These are phyloP conservation scores for Sanguinoderma infundibulare DNA, from an alignment of 1,284 basidiomycete species.

Conservation along the genomic window DNA sequence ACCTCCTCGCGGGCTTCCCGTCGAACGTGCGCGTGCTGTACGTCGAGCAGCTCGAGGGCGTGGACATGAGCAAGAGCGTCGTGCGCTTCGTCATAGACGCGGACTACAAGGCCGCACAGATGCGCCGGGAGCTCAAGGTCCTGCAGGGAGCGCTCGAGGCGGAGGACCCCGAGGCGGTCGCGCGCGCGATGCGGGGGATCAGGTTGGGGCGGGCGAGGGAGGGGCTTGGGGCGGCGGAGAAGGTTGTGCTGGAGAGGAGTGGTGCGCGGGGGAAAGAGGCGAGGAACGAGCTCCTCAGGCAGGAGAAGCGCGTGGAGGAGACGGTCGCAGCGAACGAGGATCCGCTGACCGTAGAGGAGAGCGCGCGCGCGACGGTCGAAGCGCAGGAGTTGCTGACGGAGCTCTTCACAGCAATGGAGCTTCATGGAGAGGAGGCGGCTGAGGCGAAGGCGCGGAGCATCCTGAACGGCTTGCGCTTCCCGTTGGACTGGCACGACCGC, in stretches of 20 bases:
- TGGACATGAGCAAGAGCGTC: slow-evolving; percentile 22
- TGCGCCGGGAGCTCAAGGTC: slow-evolving; percentile 21
- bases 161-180: slow-evolving; percentile 22
- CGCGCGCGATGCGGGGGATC: slow-evolving; percentile 24
- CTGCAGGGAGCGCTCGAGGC: slow-evolving; percentile 23
- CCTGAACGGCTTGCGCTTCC: slow-evolving; percentile 70
- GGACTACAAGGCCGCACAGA: slow-evolving; percentile 16
- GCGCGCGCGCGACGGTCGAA: slow-evolving; percentile 24
- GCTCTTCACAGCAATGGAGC: slow-evolving; percentile 23
- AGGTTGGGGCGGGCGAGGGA: slow-evolving; percentile 36
- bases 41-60: slow-evolving; percentile 27
- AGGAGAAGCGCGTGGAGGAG: slow-evolving; percentile 48
- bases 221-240: slow-evolving; percentile 51
- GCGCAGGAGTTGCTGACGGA: slow-evolving; percentile 23
- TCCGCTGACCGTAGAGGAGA: slow-evolving; percentile 16
- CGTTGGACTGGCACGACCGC: slow-evolving; percentile 49
- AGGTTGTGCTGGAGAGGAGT: slow-evolving; percentile 58
- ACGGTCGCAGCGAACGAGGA: slow-evolving; percentile 21
- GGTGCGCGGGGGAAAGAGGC: slow-evolving; percentile 58
- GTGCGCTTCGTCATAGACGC: slow-evolving; percentile 24
- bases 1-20: slow-evolving; percentile 23
- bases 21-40: slow-evolving; percentile 26
- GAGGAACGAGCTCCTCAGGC: slow-evolving; percentile 51
- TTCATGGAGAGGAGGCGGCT: slow-evolving; percentile 40
- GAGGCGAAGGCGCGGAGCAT: slow-evolving; percentile 62